Base-by-base conservation (phyloP, 352 stramenopile genomes). In the Lagenidium giganteum region DNA sequence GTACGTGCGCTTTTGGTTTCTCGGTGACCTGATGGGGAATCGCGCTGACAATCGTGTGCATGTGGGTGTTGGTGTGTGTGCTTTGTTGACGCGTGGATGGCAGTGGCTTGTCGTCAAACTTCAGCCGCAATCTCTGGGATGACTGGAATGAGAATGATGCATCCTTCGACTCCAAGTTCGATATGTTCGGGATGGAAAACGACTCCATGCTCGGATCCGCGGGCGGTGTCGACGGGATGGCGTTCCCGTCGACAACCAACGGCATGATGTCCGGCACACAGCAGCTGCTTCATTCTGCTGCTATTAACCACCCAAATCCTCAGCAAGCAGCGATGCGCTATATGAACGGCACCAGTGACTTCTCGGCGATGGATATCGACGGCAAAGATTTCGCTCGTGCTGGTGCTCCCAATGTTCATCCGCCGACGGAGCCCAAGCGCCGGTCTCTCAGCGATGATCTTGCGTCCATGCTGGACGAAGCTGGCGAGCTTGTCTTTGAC, bases 41-140 rank as follows among this genome's bases (percentile, higher is more conserved):
- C 7, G 2, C n/a, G 5, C 23, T 5, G 2, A 48, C 40, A n/a
- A 9, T 8, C 42, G 21, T 17, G 11, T 33, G 28, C 12, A 14
- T 44, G 37, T 30, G 11, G 36, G 42, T 21, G 8, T 47, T 39
- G 24, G 24, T 8, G 18, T 41, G 9, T 42, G 21, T n/a, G n/a
- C n/a, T n/a, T n/a, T n/a, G n/a, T n/a, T n/a, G n/a, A n/a, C n/a
- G n/a, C n/a, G n/a, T n/a, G n/a, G n/a, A n/a, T n/a, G n/a, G n/a
- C 40, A 93, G 82, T 11, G 82, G 77, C 3, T 62, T 92, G 6
- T 84, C 79, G 39, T 86, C 74, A n/a, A 86, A 70, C 28, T 59
- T 90, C 53, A 90, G 77, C 31, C 76, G 82, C 30, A 93, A 93
- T 51, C 55, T 93, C 17, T 93, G 82, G 82, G 79, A 91, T 44